These are phyloP conservation scores for Umbilicaria muhlenbergii DNA, from an alignment of 495 filamentous ascomycete genomes.

Conservation along the genomic window DNA sequence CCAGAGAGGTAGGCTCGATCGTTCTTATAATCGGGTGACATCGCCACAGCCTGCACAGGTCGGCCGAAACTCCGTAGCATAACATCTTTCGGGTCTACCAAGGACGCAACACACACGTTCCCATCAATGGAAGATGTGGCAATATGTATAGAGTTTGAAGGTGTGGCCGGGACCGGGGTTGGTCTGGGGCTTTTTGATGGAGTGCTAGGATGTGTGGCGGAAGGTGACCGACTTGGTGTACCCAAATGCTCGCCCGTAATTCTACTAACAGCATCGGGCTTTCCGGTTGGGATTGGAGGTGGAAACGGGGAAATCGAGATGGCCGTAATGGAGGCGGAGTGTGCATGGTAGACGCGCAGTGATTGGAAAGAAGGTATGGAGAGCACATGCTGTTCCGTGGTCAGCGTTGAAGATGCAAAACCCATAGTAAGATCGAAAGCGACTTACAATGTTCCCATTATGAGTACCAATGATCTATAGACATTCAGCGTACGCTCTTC, in stretches of 20 bases:
- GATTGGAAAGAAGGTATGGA: conserved; percentile 65
- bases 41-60: conserved; percentile 73
- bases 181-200: conserved; percentile 31
- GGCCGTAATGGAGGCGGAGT: conserved; percentile 75
- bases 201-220: conserved; percentile 31
- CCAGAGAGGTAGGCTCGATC: conserved; percentile 82
- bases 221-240: conserved; percentile 25
- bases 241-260: conserved; percentile 30
- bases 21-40: conserved; percentile 84
- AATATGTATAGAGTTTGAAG: conserved; percentile 80
- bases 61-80: conserved; percentile 83
- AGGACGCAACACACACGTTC: conserved; percentile 74
- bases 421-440: no score
- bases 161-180: conserved; percentile 42
- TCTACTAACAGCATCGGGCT: conserved; percentile 32
- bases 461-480: conserved; percentile 80
- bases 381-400: conserved; percentile 53
- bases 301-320: conserved; percentile 86
- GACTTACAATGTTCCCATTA: conserved; percentile 86
- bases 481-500: conserved; percentile 7
- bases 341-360: conserved; percentile 74
- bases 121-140: conserved; percentile 91
- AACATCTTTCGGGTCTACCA: conserved; percentile 69
- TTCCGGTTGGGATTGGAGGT: conserved; percentile 48
- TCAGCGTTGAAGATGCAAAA: no score